Conservation (phyloP, 169 alveolate species). For the Perkinsus olseni region DNA sequence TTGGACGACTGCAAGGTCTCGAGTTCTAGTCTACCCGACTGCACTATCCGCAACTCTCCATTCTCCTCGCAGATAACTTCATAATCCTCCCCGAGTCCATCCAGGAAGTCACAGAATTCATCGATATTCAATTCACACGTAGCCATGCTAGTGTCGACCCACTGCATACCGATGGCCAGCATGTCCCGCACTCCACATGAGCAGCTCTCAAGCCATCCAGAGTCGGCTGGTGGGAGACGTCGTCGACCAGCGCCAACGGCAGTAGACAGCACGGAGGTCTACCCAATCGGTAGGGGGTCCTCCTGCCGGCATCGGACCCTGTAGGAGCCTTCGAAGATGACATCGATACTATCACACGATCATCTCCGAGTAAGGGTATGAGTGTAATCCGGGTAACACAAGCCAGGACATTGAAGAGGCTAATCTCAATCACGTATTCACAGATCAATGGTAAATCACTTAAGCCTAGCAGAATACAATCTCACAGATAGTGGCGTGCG, state of each 20-base stretch:
- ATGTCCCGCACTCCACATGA: background rate
- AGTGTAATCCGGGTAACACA: background rate
- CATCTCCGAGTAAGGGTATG: background rate
- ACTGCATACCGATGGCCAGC: background rate
- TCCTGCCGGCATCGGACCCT: background rate
- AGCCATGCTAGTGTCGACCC: background rate
- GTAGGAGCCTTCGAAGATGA: background rate
- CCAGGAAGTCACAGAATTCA: background rate
- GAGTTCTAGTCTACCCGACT: background rate
- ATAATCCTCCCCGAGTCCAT: background rate
- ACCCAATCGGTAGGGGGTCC: background rate
- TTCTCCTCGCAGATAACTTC: background rate
- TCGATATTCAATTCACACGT: background rate
- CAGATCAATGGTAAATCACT: too few relatives aligned
- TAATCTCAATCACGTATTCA: too few relatives aligned
- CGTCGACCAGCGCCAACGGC: background rate
- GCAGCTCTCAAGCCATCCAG: background rate
- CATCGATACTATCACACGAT: background rate
- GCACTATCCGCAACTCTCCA: background rate
- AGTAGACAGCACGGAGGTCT: background rate
- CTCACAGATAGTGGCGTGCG: too few relatives aligned
- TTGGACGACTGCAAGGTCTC: background rate
- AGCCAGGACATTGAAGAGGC: background rate
- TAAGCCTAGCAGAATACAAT: too few relatives aligned
- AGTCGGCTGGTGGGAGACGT: background rate